Evolutionary conservation across 1,284 basidiomycete species (phyloP).

Genomic region (Ganoderma boninense): DNA sequence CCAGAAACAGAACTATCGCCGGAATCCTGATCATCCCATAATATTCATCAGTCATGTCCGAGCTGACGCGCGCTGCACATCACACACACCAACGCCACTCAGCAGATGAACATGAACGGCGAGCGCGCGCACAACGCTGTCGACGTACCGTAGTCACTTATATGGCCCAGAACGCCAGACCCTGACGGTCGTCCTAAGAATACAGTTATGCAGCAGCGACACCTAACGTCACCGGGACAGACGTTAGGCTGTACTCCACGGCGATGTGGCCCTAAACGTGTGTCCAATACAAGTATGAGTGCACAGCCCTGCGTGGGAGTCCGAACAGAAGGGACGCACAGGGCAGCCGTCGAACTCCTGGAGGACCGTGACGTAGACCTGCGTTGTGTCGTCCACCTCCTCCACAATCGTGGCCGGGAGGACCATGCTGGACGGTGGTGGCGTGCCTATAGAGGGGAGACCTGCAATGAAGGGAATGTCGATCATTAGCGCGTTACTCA

Average conservation of each 20-base stretch:
- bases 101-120: slow-evolving; percentile 5
- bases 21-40: not conserved
- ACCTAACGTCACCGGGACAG: slow-evolving; percentile 17
- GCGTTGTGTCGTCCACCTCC: not conserved
- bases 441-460: slow-evolving; percentile 14
- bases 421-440: slow-evolving; percentile 21
- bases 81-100: not conserved
- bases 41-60: slow-evolving; percentile 1
- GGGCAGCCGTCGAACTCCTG: slow-evolving; percentile 28
- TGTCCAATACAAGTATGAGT: not conserved
- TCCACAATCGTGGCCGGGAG: slow-evolving; percentile 14
- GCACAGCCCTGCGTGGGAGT: not conserved
- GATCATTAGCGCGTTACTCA: not conserved
- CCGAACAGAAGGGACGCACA: slow-evolving; percentile 13
- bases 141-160: not conserved
- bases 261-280: slow-evolving; percentile 24
- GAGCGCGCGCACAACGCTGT: not conserved
- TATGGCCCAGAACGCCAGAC: not conserved
- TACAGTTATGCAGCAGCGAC: not conserved
- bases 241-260: slow-evolving; percentile 28
- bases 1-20: not conserved
- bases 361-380: slow-evolving; percentile 22
- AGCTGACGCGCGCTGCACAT: slow-evolving; percentile 5
- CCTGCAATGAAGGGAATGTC: slow-evolving; percentile 13
- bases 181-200: not conserved